Percentiles rank a stretch among this genome's conserved stretches.
phyloP scores from a whole-genome alignment of 176 grass and related monocot genomes.

The Eleusine indica region DNA sequence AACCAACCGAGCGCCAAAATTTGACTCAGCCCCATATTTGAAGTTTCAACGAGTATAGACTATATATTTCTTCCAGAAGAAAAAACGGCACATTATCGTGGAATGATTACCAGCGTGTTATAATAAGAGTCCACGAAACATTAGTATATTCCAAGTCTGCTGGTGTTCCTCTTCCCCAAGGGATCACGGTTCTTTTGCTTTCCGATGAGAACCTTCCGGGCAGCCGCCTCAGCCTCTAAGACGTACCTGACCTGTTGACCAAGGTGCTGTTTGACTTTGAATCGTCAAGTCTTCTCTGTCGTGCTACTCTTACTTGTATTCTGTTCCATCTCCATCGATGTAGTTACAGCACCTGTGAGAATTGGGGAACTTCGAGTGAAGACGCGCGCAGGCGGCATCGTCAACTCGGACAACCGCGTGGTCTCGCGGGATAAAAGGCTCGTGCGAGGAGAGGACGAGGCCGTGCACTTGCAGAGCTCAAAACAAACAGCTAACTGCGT shows the following conservation, averaged over 20 bases:
- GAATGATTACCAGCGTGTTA: background rate
- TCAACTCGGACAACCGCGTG: constrained; percentile 30
- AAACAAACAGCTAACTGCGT: background rate
- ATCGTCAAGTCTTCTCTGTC: background rate
- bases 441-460: background rate
- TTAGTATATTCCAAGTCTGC: background rate
- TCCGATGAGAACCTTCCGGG: constrained; percentile 31
- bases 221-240: background rate
- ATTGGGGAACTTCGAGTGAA: background rate
- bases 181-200: background rate
- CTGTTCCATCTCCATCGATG: constrained; percentile 15
- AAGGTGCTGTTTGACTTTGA: constrained; percentile 31
- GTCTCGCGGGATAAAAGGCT: constrained; percentile 33
- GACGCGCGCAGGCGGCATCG: background rate
- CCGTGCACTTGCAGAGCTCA: constrained; percentile 6
- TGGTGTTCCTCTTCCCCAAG: constrained; percentile 9
- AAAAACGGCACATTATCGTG: no score
- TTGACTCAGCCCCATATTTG: constrained; percentile 4
- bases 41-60: background rate
- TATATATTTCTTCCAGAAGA: no score
- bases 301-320: background rate
- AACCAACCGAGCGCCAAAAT: constrained; percentile 1
- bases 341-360: background rate
- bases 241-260: constrained; percentile 10
- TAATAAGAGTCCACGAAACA: background rate